Evolutionary conservation across 1,284 basidiomycete genomes (phyloP).

Genomic region (Puccinia triticina): DNA sequence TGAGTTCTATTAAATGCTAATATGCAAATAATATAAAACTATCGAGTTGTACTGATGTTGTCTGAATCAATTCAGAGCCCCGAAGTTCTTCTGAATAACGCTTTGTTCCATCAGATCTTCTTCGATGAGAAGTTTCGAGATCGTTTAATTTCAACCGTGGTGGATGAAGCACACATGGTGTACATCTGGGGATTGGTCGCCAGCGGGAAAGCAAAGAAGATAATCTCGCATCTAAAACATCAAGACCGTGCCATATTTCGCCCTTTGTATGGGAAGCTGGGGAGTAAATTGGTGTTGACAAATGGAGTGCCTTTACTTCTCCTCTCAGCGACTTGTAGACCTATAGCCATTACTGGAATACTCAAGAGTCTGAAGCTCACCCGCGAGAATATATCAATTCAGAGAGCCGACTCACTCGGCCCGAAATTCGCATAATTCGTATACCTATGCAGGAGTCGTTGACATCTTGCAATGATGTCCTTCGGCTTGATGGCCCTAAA

Average conservation of each 20-base stretch:
- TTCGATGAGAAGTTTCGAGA: not conserved
- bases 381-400: not conserved
- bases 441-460: not conserved
- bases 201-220: not conserved
- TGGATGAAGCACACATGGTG: conserved; percentile 14
- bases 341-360: not conserved
- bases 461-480: not conserved
- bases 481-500: not conserved
- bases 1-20: too few relatives aligned
- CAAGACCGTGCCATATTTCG: not conserved
- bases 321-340: not conserved
- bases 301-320: not conserved
- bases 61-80: too few relatives aligned
- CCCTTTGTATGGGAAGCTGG: not conserved
- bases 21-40: too few relatives aligned
- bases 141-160: not conserved
- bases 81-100: not conserved
- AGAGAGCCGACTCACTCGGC: conserved; percentile 8
- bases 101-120: not conserved
- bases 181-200: conserved; percentile 31
- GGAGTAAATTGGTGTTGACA: not conserved
- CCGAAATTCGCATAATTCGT: conserved; percentile 14
- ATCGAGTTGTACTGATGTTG: too few relatives aligned
- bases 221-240: not conserved
- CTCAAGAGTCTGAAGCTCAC: not conserved